Evolutionary conservation across 768 basidiomycete species (phyloP), one percentile per base, ranked within the genome.

Genomic region (Amanita molliuscula): DNA sequence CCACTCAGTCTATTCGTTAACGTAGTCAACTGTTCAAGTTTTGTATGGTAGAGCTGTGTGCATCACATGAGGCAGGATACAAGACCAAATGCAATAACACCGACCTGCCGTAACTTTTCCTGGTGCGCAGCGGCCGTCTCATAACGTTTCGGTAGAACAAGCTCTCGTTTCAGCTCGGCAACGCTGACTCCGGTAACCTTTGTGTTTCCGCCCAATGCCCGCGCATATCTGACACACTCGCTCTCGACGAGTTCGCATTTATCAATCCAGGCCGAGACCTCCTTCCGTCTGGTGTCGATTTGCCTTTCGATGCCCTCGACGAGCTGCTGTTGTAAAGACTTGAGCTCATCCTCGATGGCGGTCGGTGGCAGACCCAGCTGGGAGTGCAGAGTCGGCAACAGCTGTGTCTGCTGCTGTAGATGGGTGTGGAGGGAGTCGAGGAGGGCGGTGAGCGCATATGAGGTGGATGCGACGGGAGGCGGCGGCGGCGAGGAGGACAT

Each of bases 311-410:
- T 84, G 21, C 86, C 81, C 50, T 77, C 73, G 49, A 83, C 77
- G 38, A 95, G 79, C 44, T 84, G 79, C 28, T 82, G 73, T 58
- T 92, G 84, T 6, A 95, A 74, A 6, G 74, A 65, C 47, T 75
- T 70, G 28, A 94, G 73, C 52, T 96, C 92, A 62, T 88, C 84
- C 61, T 88, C 80, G 37, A 94, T 77, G 0, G 89, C 83, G 9
- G 81, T 79, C 23, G 79, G 65, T 7, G 91, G 88, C 11, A 94
- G 74, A 28, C 88, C 90, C 13, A 95, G 84, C 59, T 88, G 88
- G 1, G 78, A 73, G 64, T 94, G 90, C 3, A 95, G 71, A 6
- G 82, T 80, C 13, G 89, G 89, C 2, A 95, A 71, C 28, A 89
- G 72, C 54, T 86, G 82, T 0, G 88, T 89, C 65, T 94, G 90